Evolutionary conservation across 176 grass and related monocot genomes (phyloP).

Genomic region (Zoysia japonica): DNA sequence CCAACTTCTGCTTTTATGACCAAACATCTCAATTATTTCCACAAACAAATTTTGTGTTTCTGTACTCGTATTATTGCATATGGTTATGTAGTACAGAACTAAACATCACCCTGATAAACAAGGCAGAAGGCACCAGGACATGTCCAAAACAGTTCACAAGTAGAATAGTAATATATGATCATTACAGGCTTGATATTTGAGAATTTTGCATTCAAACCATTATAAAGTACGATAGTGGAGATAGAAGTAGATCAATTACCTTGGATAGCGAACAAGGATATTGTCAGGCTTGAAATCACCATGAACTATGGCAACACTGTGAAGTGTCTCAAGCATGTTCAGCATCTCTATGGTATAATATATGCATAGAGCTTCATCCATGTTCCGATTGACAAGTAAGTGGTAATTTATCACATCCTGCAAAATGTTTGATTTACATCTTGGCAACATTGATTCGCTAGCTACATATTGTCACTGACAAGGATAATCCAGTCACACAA

Average conservation of each 20-base stretch:
- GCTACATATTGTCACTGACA: constrained; percentile 3
- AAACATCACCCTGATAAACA: constrained; percentile 12
- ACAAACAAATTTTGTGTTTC: not conserved
- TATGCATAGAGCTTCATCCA: constrained; percentile 91
- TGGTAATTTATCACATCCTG: constrained; percentile 92
- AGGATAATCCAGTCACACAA: constrained; percentile 6
- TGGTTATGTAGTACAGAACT: constrained; percentile 11
- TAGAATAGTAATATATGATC: not conserved
- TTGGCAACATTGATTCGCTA: constrained; percentile 27
- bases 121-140: not conserved
- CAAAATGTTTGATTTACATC: constrained; percentile 15
- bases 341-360: constrained; percentile 97
- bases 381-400: constrained; percentile 51
- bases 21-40: constrained; percentile 32
- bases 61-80: not conserved
- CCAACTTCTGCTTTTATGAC: constrained; percentile 20
- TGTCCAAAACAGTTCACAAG: not conserved
- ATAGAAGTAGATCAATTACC: constrained; percentile 50
- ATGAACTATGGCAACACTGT: constrained; percentile 75
- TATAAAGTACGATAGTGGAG: not conserved
- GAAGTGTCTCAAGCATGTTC: constrained; percentile 74
- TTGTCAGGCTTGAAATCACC: constrained; percentile 98
- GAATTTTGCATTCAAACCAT: constrained; percentile 19
- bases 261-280: constrained; percentile 79
- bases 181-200: constrained; percentile 2